Conservation (phyloP, 129 eudicot species). For the Heracleum sosnowskyi region DNA sequence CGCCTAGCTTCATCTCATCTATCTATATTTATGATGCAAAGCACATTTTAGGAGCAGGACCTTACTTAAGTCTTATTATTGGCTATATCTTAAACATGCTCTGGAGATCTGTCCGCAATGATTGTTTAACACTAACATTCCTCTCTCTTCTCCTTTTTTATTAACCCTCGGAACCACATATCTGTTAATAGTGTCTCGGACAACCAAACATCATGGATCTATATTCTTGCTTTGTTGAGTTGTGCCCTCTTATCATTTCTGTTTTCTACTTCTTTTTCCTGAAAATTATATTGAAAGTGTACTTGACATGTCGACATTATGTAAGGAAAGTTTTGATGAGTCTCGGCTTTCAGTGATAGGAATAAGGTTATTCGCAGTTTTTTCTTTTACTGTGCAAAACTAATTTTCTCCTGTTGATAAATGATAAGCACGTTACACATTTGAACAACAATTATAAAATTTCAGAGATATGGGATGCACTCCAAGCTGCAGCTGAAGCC, state of each 20-base stretch:
- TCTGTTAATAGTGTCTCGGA: neutral
- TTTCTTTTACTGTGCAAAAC: neutral
- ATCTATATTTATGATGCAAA: neutral
- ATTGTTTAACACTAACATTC: neutral
- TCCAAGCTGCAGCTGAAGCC: conserved; percentile 78
- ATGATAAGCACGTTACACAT: neutral
- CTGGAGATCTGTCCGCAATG: neutral
- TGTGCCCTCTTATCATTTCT: neutral
- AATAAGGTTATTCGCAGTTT: neutral
- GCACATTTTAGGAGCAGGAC: neutral
- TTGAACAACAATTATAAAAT: neutral
- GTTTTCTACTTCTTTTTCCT: neutral
- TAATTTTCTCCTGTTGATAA: neutral
- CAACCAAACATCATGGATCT: neutral
- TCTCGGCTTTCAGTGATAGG: neutral
- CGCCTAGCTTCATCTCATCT: neutral
- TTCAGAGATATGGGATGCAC: conserved; percentile 91
- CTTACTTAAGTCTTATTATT: neutral
- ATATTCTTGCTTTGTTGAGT: neutral
- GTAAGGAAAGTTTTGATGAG: neutral
- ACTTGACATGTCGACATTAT: neutral
- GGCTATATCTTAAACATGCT: neutral
- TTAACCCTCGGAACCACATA: neutral
- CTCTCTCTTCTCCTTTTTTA: neutral
- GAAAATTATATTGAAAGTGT: neutral